phyloP scores from a whole-genome alignment of 1,284 basidiomycete genomes.

The Tilletia setariae region DNA sequence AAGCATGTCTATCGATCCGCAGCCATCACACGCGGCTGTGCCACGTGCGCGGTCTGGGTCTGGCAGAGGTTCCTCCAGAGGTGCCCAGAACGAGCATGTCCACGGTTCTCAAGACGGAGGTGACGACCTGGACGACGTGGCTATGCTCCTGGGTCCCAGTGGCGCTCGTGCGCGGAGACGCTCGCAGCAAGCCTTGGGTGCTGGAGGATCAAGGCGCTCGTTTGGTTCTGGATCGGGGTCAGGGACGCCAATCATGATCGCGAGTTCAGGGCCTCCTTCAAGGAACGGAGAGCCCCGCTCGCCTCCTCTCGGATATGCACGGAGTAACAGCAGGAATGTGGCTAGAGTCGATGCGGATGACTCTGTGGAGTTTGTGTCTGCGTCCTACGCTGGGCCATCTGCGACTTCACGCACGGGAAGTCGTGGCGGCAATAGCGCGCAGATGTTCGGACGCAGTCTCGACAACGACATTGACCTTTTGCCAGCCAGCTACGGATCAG shows the following conservation, averaged over 20 bases:
- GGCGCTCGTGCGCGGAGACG: neutral
- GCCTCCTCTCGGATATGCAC: neutral
- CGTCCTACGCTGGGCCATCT: neutral
- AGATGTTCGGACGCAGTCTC: neutral
- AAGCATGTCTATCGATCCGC: constrained; percentile 10
- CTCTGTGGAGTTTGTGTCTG: neutral
- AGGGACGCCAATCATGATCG: constrained; percentile 3
- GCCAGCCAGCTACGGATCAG: constrained; percentile 7
- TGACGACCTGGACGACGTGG: neutral
- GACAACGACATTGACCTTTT: constrained; percentile 4
- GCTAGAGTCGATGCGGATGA: neutral
- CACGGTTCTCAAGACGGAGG: neutral
- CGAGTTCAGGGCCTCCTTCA: neutral
- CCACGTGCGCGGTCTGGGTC: too few relatives aligned
- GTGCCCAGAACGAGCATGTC: too few relatives aligned
- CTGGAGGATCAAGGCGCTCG: neutral
- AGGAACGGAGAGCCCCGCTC: constrained; percentile 2
- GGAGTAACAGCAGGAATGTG: neutral
- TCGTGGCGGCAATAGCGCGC: too few relatives aligned
- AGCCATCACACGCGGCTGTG: too few relatives aligned
- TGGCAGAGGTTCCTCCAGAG: too few relatives aligned
- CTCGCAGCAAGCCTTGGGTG: neutral
- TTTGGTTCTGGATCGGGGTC: constrained; percentile 5
- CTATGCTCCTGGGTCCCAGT: neutral
- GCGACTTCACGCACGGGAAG: too few relatives aligned